These are phyloP conservation scores for Croton setiger DNA, from an alignment of 441 rosid genomes.

Conservation along the genomic window DNA sequence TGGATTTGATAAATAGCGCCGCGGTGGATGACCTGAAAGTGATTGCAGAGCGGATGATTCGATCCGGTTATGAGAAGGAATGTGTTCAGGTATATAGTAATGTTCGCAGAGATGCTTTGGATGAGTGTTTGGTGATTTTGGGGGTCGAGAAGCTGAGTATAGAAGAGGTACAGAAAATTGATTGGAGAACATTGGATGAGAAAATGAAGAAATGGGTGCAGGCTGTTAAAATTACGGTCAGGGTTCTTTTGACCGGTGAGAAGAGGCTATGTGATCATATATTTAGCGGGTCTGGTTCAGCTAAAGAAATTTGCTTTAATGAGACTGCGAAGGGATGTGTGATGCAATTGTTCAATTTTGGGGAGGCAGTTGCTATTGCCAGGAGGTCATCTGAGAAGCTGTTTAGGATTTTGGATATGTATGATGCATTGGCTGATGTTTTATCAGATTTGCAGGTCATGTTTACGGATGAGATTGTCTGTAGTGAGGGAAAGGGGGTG, in stretches of 20 bases:
- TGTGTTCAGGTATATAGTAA: conserved; percentile 81
- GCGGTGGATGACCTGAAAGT: conserved; percentile 63
- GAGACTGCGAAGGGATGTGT: conserved; percentile 78
- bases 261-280: conserved; percentile 80
- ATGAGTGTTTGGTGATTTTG: conserved; percentile 72
- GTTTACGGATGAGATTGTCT: conserved; percentile 55
- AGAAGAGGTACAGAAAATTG: conserved; percentile 93
- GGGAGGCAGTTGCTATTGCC: conserved; percentile 81
- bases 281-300: conserved; percentile 49
- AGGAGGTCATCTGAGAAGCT: conserved; percentile 85
- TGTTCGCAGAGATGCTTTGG: conserved; percentile 77
- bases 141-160: conserved; percentile 92
- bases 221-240: conserved; percentile 68
- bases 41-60: conserved; percentile 86
- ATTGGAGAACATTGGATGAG: conserved; percentile 88
- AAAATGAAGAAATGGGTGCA: conserved; percentile 98
- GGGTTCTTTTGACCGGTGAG: conserved; percentile 79
- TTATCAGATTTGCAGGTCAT: conserved; percentile 49
- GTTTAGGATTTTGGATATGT: conserved; percentile 91
- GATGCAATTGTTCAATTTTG: conserved; percentile 88
- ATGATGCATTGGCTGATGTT: conserved; percentile 65
- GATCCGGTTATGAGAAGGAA: conserved; percentile 85
- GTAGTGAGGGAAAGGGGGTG: conserved; percentile 62
- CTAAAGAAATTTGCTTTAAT: conserved; percentile 71
- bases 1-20: conserved; percentile 69